These are phyloP conservation scores for Croton laevigatus DNA, from an alignment of 441 rosid genomes.

Conservation along the genomic window DNA sequence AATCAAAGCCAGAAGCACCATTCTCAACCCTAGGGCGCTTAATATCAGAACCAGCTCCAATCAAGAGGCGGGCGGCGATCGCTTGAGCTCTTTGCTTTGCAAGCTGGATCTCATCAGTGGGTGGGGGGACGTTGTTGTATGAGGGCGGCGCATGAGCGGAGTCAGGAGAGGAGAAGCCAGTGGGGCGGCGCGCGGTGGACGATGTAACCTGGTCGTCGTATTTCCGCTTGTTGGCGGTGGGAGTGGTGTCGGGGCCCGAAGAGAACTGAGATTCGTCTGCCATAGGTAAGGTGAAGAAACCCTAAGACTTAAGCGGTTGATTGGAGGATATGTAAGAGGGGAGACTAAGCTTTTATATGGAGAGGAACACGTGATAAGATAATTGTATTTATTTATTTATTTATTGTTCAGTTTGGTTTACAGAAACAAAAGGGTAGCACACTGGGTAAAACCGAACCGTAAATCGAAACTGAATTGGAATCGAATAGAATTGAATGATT, in stretches of 20 bases:
- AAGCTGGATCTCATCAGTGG: constrained; percentile 67
- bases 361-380: constrained; percentile 9
- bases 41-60: constrained; percentile 43
- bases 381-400: neutral
- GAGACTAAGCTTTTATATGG: constrained; percentile 1
- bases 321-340: neutral
- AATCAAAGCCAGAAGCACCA: constrained; percentile 62
- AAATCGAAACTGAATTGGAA: no score
- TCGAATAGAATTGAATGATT: no score
- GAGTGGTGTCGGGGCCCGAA: constrained; percentile 33
- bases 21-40: constrained; percentile 86
- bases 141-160: constrained; percentile 38
- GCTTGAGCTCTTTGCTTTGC: constrained; percentile 91
- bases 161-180: constrained; percentile 82
- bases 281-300: constrained; percentile 50
- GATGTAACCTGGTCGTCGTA: constrained; percentile 70
- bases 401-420: neutral
- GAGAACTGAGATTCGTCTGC: constrained; percentile 88
- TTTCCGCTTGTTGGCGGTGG: constrained; percentile 58
- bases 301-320: constrained; percentile 35
- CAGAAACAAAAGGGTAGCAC: neutral
- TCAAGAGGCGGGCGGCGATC: constrained; percentile 84
- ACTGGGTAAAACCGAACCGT: no score
- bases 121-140: constrained; percentile 75
- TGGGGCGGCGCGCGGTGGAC: constrained; percentile 51